Conservation (phyloP, 108 stramenopile species). For the Hondaea fermentalgiana region DNA sequence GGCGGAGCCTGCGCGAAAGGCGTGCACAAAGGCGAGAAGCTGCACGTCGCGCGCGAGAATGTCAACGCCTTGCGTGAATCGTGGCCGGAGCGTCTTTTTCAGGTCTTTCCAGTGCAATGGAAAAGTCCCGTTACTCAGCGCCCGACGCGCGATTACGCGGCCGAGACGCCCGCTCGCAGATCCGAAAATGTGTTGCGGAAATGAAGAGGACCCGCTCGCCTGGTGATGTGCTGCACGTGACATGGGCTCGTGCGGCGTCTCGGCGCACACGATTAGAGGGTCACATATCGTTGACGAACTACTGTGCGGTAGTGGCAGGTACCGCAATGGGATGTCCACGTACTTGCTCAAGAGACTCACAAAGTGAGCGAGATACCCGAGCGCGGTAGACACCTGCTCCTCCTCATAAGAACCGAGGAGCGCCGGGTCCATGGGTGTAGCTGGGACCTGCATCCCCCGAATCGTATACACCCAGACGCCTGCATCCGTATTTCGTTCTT, state of each 20-base stretch:
- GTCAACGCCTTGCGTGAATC: background rate
- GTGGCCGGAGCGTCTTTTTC: background rate
- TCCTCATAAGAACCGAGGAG: background rate
- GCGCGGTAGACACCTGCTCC: constrained; percentile 7
- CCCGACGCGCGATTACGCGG: background rate
- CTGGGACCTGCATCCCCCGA: background rate
- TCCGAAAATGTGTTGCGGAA: background rate
- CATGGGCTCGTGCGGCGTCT: constrained; percentile 16
- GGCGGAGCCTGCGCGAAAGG: background rate
- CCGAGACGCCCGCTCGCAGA: background rate
- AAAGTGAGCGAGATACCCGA: background rate
- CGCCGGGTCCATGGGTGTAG: background rate
- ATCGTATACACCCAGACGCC: background rate
- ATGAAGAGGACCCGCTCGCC: background rate
- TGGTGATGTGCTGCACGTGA: background rate
- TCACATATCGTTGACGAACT: constrained; percentile 4
- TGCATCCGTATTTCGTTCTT: background rate
- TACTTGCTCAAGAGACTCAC: background rate
- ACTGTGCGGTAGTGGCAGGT: background rate
- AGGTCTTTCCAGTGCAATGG: background rate
- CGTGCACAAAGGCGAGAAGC: background rate
- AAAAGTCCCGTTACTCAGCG: background rate
- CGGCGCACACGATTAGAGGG: background rate
- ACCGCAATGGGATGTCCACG: background rate
- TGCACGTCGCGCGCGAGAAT: background rate